phyloP scores from a whole-genome alignment of 306 rosid species.

The Inga oerstediana region DNA sequence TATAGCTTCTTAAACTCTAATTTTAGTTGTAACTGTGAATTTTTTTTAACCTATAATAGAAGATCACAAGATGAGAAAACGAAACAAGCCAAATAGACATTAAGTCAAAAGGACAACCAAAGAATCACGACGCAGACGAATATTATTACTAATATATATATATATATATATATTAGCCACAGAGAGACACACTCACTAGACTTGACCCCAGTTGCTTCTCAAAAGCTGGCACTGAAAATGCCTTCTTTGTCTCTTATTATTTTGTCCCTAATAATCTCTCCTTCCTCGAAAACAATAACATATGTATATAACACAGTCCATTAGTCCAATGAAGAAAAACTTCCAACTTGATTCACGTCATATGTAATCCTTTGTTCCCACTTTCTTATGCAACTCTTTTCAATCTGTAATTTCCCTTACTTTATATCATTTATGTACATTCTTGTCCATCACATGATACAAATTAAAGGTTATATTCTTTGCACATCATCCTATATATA shows the following conservation, averaged over 20 bases:
- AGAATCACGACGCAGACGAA: slow-evolving; percentile 16
- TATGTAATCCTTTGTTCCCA: neutral
- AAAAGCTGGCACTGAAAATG: slow-evolving; percentile 32
- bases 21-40: no score
- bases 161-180: neutral
- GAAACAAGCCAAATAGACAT: slow-evolving; percentile 46
- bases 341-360: neutral
- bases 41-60: neutral
- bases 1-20: neutral
- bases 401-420: neutral
- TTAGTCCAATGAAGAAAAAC: neutral
- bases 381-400: neutral
- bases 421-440: neutral
- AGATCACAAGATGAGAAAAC: slow-evolving; percentile 53
- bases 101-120: slow-evolving; percentile 41
- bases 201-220: slow-evolving; percentile 2
- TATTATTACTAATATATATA: no score
- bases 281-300: neutral
- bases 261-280: slow-evolving; percentile 19
- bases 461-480: neutral
- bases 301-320: neutral
- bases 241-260: slow-evolving; percentile 31
- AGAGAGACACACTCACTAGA: neutral
- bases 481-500: neutral
- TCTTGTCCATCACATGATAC: neutral